A percentile compares a stretch with the other conserved stretches of the same genome.
These are phyloP conservation scores for Colletotrichum eleusines DNA, from an alignment of 2,329 filamentous ascomycete genomes.

Conservation along the genomic window DNA sequence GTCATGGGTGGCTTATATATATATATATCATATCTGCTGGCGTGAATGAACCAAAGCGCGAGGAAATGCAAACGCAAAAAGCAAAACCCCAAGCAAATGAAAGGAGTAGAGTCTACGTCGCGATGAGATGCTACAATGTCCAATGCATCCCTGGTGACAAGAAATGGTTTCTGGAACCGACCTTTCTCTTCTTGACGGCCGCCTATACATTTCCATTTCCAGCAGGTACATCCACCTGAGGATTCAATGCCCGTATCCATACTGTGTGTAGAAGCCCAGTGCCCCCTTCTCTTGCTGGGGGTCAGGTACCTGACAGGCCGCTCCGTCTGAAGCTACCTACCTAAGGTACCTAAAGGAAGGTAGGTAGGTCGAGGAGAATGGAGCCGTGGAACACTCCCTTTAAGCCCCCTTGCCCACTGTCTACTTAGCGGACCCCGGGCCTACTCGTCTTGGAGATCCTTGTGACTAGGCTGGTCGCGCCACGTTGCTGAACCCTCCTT, in stretches of 20 bases:
- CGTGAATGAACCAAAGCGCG: background rate
- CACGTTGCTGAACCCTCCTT: slow-evolving; percentile 36
- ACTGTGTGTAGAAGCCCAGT: background rate
- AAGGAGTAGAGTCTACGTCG: background rate
- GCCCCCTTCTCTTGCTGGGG: background rate
- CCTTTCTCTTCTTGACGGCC: background rate
- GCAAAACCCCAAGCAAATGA: background rate
- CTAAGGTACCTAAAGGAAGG: background rate
- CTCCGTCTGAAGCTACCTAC: background rate
- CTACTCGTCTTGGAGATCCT: background rate
- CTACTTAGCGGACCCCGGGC: background rate
- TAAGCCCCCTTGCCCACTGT: background rate
- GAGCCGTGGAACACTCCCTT: background rate
- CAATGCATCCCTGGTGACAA: background rate
- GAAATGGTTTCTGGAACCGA: background rate
- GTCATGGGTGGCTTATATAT: background rate
- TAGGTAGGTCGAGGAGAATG: background rate
- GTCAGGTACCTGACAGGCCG: background rate
- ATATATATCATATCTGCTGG: background rate
- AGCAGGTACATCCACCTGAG: background rate
- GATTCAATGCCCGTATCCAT: background rate
- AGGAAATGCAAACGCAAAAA: background rate
- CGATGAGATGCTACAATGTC: background rate
- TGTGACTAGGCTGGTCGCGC: slow-evolving; percentile 36
- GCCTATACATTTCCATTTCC: background rate